These are phyloP conservation scores for Otatea glauca DNA, from an alignment of 176 grass and related monocot genomes.

Conservation along the genomic window DNA sequence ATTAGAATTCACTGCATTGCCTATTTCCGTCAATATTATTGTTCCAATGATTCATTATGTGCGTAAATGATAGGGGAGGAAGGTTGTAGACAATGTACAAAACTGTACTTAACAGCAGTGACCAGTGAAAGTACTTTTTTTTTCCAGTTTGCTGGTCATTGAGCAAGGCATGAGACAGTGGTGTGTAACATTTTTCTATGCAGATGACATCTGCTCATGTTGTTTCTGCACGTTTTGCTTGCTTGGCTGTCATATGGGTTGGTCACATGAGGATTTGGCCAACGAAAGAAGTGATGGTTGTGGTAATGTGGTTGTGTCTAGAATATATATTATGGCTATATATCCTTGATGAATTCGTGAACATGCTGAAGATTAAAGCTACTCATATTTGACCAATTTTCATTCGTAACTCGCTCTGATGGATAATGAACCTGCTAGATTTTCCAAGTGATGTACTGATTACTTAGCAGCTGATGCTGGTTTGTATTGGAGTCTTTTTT, in stretches of 20 bases:
- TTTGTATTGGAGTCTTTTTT: background rate
- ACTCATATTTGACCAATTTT: conserved; percentile 6
- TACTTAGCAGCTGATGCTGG: background rate
- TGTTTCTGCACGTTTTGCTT: background rate
- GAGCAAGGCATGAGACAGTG: background rate
- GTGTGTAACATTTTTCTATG: background rate
- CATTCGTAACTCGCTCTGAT: background rate
- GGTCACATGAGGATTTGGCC: conserved; percentile 17
- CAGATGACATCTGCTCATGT: conserved; percentile 11
- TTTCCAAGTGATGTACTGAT: conserved; percentile 9
- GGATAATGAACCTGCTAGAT: conserved; percentile 10
- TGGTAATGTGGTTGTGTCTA: background rate
- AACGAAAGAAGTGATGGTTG: background rate
- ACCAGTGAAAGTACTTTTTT: background rate
- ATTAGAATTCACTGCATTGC: conserved; percentile 24
- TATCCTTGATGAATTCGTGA: background rate
- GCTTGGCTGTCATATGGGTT: conserved; percentile 16
- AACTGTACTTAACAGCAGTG: background rate
- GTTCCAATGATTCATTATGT: background rate
- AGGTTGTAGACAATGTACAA: conserved; percentile 5
- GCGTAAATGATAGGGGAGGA: background rate
- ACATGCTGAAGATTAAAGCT: background rate
- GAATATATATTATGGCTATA: background rate
- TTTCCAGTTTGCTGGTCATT: background rate
- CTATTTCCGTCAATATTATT: background rate